Evolutionary conservation across 306 rosid species (phyloP), one percentile per base, ranked within the genome.

Genomic region (Malus sieversii): DNA sequence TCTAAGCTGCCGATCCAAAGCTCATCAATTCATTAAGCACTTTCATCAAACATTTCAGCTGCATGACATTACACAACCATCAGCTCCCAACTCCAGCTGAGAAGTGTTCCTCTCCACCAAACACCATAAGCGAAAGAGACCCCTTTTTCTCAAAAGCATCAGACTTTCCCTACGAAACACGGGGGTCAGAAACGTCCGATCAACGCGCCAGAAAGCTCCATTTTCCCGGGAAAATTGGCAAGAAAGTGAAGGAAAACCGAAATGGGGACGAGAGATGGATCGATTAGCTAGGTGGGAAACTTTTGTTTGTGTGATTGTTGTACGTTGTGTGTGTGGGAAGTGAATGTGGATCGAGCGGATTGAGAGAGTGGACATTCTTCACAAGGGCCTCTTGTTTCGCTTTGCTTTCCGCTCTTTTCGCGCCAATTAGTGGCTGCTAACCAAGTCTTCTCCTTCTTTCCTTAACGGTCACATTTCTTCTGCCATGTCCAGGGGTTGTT

Each of bases 361-460:
- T 70, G 70, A 11, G 72, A 82, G 70, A 73, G 85, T 78, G 91
- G 91, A 86, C 93, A 91, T 87, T 88, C 86, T 90, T 89, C 89
- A 86, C 74, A 71, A 75, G 40, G 80, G 25, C 96, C 98, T 86
- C 81, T 78, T 83, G 86, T 73, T 84, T 93, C 96, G 98, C 87
- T 83, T 16, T 75, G 69, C 51, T 66, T 64, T 61, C 96, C 96
- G 81, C 81, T 81, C 61, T 85, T 85, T 91, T 84, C 97, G 93
- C 97, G 90, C 97, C 92, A 86, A 80, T 86, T 84, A 67, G 88
- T 91, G 98, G 97, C 75, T 75, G 46, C 88, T 52, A 81, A 75
- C 88, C 77, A 22, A 78, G 74, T 70, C 87, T 74, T 81, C 83
- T 80, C 33, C 78, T 29, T 77, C 75, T 73, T 52, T 82, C 81